Conservation (phyloP, 179 eudicot genomes). For the Vitellaria paradoxa region DNA sequence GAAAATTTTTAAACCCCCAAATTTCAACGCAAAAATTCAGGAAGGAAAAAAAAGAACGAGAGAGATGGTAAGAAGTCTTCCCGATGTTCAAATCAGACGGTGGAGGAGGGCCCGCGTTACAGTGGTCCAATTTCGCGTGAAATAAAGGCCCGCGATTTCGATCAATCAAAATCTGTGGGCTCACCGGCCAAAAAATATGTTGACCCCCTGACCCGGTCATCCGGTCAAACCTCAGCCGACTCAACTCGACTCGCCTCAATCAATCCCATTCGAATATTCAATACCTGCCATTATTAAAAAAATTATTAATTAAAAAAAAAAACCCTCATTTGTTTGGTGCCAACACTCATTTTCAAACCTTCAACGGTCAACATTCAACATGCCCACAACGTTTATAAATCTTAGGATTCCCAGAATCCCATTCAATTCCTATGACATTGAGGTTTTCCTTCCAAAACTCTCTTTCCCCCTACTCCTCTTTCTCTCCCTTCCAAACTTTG, state of each 20-base stretch:
- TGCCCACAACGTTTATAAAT: neutral
- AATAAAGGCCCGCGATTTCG: neutral
- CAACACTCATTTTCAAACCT: constrained; percentile 1
- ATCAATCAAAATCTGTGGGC: neutral
- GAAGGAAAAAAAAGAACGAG: no score
- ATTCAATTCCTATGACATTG: neutral
- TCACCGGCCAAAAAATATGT: neutral
- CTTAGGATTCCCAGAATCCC: neutral
- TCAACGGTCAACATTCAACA: constrained; percentile 21
- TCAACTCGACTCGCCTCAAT: neutral
- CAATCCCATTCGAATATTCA: neutral
- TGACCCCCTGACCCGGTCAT: constrained; percentile 9
- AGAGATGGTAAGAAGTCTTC: no score
- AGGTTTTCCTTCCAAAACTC: neutral
- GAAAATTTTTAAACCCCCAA: no score
- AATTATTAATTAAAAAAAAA: no score
- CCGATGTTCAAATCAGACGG: no score
- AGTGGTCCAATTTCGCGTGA: neutral
- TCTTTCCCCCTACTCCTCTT: neutral
- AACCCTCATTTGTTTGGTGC: neutral
- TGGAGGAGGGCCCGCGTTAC: neutral
- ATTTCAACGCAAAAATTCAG: no score
- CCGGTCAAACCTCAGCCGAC: constrained; percentile 13
- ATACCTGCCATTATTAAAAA: no score
- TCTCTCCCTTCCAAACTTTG: constrained; percentile 3